These are phyloP conservation scores for Elsinoe ampelina DNA, from an alignment of 2,329 filamentous ascomycete species.

Conservation along the genomic window DNA sequence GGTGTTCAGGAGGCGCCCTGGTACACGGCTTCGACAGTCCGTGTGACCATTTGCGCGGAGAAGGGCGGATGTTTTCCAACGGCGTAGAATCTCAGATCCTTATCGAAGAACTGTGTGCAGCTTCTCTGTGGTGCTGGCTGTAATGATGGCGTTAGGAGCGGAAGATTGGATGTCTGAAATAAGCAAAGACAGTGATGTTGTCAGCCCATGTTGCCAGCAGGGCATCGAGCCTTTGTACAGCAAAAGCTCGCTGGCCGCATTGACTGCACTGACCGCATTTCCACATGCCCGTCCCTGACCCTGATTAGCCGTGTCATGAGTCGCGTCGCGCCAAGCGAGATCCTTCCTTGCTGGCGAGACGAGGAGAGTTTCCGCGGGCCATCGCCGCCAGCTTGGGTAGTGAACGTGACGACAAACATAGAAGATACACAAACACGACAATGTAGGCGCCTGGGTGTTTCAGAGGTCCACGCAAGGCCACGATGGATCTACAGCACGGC, in stretches of 20 bases:
- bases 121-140: neutral
- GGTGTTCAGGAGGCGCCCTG: conserved; percentile 2
- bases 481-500: neutral
- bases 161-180: neutral
- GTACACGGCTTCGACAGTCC: conserved; percentile 1
- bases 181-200: neutral
- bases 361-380: neutral
- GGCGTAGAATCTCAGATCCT: neutral
- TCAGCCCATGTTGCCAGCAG: conserved; percentile 5
- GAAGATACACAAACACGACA: neutral
- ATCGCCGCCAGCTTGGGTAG: neutral
- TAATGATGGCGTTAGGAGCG: neutral
- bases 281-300: neutral
- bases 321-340: conserved; percentile 5
- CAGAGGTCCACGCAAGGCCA: neutral
- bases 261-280: neutral
- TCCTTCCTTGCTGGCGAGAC: neutral
- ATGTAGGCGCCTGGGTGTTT: neutral
- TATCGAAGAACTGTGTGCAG: too few relatives aligned
- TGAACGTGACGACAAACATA: neutral
- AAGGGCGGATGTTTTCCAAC: conserved; percentile 1
- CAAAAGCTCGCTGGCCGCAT: neutral
- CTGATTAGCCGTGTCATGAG: conserved; percentile 4
- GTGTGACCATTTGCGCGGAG: conserved; percentile 11
- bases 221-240: neutral